Evolutionary conservation across 2,329 filamentous ascomycete genomes (phyloP).

Genomic region (Teratosphaeria zuluensis): DNA sequence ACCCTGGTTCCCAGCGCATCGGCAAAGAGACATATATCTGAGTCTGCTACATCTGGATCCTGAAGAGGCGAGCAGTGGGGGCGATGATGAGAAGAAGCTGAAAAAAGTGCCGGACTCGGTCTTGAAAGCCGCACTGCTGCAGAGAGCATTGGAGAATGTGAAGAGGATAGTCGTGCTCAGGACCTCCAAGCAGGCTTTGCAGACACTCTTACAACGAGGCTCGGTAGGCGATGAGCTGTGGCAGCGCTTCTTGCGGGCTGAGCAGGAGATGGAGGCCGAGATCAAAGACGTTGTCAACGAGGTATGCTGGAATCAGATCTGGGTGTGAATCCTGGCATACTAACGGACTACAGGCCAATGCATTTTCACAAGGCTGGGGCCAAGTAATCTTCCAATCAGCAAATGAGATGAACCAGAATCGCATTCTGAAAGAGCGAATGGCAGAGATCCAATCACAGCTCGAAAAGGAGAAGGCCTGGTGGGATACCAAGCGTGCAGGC

Average conservation of each 20-base stretch:
- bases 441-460: conserved; percentile 64
- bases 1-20: conserved; percentile 87
- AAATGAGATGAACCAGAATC: conserved; percentile 88
- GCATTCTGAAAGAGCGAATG: conserved; percentile 62
- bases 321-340: not conserved
- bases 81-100: conserved; percentile 52
- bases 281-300: conserved; percentile 87
- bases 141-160: conserved; percentile 87
- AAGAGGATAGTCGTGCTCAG: conserved; percentile 81
- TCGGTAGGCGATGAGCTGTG: conserved; percentile 94
- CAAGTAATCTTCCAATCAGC: conserved; percentile 94
- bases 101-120: conserved; percentile 70
- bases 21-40: conserved; percentile 90
- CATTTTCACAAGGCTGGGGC: conserved; percentile 79
- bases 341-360: conserved; percentile 61
- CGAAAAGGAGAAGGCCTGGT: conserved; percentile 75
- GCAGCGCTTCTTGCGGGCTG: conserved; percentile 82
- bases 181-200: conserved; percentile 78
- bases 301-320: conserved; percentile 38
- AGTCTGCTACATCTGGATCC: conserved; percentile 74
- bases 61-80: conserved; percentile 20
- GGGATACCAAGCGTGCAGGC: conserved; percentile 69
- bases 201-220: conserved; percentile 72
- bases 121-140: conserved; percentile 76
- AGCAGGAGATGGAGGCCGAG: conserved; percentile 97